Conservation (phyloP, 2,329 filamentous ascomycete genomes). For the Cryphonectria carpinicola region DNA sequence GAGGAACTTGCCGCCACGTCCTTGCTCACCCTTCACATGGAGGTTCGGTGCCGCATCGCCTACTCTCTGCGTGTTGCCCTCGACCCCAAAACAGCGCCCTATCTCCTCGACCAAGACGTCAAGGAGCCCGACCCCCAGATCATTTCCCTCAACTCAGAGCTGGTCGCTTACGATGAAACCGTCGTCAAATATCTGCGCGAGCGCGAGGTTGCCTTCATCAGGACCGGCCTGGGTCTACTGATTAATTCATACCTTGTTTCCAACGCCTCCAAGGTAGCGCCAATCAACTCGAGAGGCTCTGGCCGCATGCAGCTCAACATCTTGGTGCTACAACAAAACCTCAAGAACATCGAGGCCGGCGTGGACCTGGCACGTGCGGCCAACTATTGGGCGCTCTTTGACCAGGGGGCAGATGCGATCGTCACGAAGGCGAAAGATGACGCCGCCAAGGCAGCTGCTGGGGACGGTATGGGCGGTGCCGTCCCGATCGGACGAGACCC, state of each 20-base stretch:
- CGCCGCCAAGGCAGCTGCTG: conserved; percentile 41
- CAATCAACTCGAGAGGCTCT: conserved; percentile 84
- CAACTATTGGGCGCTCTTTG: conserved; percentile 72
- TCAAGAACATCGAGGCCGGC: conserved; percentile 85
- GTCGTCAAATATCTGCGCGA: conserved; percentile 72
- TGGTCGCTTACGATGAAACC: conserved; percentile 87
- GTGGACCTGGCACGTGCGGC: conserved; percentile 67
- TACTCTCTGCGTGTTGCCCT: conserved; percentile 71
- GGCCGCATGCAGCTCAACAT: conserved; percentile 93
- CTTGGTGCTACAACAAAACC: conserved; percentile 91
- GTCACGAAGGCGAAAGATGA: conserved; percentile 63
- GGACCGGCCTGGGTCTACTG: conserved; percentile 74
- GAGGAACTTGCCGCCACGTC: conserved; percentile 78
- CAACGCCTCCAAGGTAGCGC: conserved; percentile 70
- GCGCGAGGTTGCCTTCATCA: conserved; percentile 75
- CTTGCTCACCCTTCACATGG: conserved; percentile 84
- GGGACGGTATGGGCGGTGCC: conserved; percentile 34
- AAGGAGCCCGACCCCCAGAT: conserved; percentile 79
- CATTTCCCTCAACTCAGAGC: conserved; percentile 78
- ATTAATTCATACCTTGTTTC: conserved; percentile 80
- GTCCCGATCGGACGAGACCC: conserved; percentile 35
- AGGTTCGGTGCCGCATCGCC: conserved; percentile 83
- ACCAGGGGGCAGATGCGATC: conserved; percentile 66
- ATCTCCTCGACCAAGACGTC: conserved; percentile 71
- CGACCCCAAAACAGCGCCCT: conserved; percentile 64